phyloP scores from a whole-genome alignment of 176 grass and related monocot species.

The Eragrostis curvula region DNA sequence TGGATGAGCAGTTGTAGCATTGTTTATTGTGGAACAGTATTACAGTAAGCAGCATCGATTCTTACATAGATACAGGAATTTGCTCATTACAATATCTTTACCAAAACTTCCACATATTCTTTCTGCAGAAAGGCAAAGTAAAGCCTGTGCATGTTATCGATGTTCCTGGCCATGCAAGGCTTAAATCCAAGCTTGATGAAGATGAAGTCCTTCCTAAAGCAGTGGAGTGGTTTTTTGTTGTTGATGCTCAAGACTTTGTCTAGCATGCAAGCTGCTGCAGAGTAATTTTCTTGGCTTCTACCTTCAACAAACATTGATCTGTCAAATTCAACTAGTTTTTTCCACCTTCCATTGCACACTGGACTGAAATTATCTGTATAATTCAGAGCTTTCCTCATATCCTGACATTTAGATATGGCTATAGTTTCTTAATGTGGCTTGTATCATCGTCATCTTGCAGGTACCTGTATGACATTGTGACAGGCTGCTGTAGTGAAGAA shows the following conservation, averaged over 20 bases:
- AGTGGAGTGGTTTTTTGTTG: slow-evolving; percentile 79
- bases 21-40: slow-evolving; percentile 50
- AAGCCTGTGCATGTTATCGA: slow-evolving; percentile 92
- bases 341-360: not conserved
- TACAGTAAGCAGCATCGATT: slow-evolving; percentile 12
- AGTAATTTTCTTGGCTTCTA: slow-evolving; percentile 57
- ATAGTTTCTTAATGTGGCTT: not conserved
- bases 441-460: slow-evolving; percentile 41
- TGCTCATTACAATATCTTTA: not conserved
- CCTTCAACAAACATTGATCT: not conserved
- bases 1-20: not conserved
- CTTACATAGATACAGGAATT: slow-evolving; percentile 7
- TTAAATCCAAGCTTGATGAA: slow-evolving; percentile 92
- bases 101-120: slow-evolving; percentile 6
- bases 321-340: not conserved
- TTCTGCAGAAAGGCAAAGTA: slow-evolving; percentile 68
- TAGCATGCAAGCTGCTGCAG: slow-evolving; percentile 80
- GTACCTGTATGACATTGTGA: slow-evolving; percentile 95
- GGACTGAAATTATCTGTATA: not conserved
- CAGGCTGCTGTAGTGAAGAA: slow-evolving; percentile 74
- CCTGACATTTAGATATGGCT: not conserved
- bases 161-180: slow-evolving; percentile 95
- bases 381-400: not conserved
- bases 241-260: slow-evolving; percentile 91
- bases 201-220: slow-evolving; percentile 81